Evolutionary conservation across 1,284 basidiomycete genomes (phyloP).

Genomic region (Cutaneotrichosporon mucoides): DNA sequence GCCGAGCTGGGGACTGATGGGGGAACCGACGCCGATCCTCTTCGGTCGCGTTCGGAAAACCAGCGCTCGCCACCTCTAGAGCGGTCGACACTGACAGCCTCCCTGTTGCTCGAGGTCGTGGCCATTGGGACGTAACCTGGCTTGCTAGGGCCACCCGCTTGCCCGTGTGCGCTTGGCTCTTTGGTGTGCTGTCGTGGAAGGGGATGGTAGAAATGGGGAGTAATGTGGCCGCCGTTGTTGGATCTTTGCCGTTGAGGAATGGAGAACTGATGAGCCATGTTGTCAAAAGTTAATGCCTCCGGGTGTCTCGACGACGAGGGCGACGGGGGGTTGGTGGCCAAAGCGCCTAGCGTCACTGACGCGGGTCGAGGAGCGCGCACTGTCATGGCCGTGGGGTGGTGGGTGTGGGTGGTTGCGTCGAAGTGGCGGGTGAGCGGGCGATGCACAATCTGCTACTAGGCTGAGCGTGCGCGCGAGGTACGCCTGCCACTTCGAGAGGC

Average conservation of each 20-base stretch:
- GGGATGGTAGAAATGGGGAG: background rate
- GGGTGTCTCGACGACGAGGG: background rate
- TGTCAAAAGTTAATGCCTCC: background rate
- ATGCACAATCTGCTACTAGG: too few species aligned
- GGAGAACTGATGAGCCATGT: slow-evolving; percentile 3
- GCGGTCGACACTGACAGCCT: background rate
- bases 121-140: background rate
- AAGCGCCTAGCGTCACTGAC: background rate
- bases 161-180: background rate
- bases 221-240: background rate
- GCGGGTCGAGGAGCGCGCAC: background rate
- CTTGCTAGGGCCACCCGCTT: background rate
- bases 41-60: background rate
- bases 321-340: background rate
- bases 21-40: slow-evolving; percentile 2
- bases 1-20: slow-evolving; percentile 17
- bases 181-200: too few species aligned
- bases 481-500: too few species aligned
- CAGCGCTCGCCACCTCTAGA: background rate
- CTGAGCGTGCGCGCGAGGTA: background rate
- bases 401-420: too few species aligned
- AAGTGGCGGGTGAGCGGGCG: too few species aligned
- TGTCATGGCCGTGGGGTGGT: background rate
- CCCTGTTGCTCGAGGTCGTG: background rate
- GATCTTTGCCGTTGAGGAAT: background rate